Evolutionary conservation across 2,329 filamentous ascomycete genomes (phyloP).

Genomic region (Arthrobotrys iridis): DNA sequence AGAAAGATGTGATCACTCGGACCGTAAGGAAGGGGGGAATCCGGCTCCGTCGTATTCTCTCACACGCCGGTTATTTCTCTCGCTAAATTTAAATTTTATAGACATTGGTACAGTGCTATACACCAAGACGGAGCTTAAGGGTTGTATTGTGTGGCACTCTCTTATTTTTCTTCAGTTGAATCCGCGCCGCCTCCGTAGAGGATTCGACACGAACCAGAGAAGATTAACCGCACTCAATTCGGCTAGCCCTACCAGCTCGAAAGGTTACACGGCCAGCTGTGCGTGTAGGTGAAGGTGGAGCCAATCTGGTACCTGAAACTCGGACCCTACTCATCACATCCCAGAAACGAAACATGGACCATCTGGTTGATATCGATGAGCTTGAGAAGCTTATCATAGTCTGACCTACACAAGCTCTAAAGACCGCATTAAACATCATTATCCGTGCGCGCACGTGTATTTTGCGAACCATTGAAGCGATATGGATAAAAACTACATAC

Average conservation of each 20-base stretch:
- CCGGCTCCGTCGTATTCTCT: not conserved
- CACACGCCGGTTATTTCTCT: not conserved
- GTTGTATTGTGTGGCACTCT: not conserved
- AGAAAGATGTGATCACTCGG: not conserved
- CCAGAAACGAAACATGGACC: not conserved
- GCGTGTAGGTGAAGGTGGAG: too few relatives aligned
- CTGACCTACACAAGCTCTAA: too few relatives aligned
- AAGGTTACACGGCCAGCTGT: not conserved
- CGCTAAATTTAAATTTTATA: constrained; percentile 17
- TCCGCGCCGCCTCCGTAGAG: not conserved
- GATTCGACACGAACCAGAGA: not conserved
- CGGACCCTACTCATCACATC: not conserved
- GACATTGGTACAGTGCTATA: not conserved
- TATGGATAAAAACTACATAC: not conserved
- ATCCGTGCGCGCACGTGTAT: constrained; percentile 1
- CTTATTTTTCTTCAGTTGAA: too few relatives aligned
- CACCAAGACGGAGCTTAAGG: not conserved
- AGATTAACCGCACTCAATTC: not conserved
- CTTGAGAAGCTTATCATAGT: not conserved
- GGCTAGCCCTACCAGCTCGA: not conserved
- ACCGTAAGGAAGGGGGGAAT: not conserved
- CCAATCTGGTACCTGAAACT: constrained; percentile 13
- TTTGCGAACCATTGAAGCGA: not conserved
- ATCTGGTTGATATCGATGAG: not conserved
- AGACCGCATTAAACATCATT: not conserved